Conservation (phyloP, 2,329 filamentous ascomycete genomes). For the Alternaria hordeiaustralica region DNA sequence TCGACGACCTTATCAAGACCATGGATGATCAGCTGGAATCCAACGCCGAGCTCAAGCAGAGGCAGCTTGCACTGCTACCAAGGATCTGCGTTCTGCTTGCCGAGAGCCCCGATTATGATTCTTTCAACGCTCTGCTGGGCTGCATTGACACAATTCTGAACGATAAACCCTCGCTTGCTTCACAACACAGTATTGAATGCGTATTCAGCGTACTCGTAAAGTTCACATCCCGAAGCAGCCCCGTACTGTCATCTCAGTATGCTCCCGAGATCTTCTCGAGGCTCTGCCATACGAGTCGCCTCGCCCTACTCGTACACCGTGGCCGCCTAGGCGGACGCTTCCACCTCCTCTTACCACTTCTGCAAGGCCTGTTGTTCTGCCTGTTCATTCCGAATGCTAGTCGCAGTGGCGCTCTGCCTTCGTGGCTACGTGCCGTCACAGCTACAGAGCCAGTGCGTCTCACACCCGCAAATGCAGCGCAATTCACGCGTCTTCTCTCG, state of each 20-base stretch:
- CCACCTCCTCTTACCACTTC: conserved; percentile 63
- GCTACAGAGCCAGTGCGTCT: conserved; percentile 30
- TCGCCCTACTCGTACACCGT: conserved; percentile 64
- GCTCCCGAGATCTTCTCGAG: conserved; percentile 58
- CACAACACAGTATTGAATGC: conserved; percentile 54
- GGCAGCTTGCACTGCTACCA: conserved; percentile 38
- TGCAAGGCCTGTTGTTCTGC: conserved; percentile 62
- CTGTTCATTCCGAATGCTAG: conserved; percentile 59
- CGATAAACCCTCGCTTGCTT: conserved; percentile 47
- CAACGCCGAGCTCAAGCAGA: conserved; percentile 29
- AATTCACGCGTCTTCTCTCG: conserved; percentile 63
- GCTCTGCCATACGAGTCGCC: conserved; percentile 60
- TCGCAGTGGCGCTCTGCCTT: conserved; percentile 33
- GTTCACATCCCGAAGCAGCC: conserved; percentile 42
- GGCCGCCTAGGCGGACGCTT: conserved; percentile 65
- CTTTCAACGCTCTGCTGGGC: conserved; percentile 58
- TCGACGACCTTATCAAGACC: conserved; percentile 36
- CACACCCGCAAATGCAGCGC: conserved; percentile 53
- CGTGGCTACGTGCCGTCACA: conserved; percentile 36
- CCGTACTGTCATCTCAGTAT: conserved; percentile 28
- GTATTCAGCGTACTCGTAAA: conserved; percentile 47
- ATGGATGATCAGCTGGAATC: conserved; percentile 34
- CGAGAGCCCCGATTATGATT: conserved; percentile 62
- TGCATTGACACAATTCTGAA: conserved; percentile 55
- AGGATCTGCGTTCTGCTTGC: conserved; percentile 30